A percentile compares a stretch with the other conserved stretches of the same genome.
phyloP scores from a whole-genome alignment of 176 grass and related monocot genomes.

The Pontederia crassipes region DNA sequence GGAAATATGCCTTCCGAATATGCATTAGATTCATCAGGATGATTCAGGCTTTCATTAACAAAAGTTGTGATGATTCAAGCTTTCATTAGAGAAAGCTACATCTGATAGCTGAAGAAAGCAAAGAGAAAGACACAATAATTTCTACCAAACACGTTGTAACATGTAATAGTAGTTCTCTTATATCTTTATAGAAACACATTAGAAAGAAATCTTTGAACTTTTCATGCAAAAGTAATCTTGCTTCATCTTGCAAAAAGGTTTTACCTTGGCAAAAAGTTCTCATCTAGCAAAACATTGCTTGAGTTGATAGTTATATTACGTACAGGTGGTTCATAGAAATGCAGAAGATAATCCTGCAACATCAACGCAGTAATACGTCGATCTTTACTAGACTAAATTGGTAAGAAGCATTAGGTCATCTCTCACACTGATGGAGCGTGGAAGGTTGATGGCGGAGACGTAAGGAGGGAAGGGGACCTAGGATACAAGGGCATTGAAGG shows the following conservation, averaged over 20 bases:
- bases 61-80: no score
- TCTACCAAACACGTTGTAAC: no score
- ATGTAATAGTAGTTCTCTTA: not conserved
- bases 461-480: no score
- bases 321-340: constrained; percentile 76
- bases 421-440: no score
- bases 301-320: constrained; percentile 64
- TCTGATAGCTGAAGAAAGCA: constrained; percentile 51
- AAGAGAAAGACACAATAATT: not conserved
- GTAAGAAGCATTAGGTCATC: not conserved
- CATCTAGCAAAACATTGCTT: constrained; percentile 56
- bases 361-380: not conserved
- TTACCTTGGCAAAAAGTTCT: constrained; percentile 66
- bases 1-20: constrained; percentile 31
- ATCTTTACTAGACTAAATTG: not conserved
- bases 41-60: no score
- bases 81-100: constrained; percentile 28
- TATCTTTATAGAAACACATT: not conserved
- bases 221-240: not conserved
- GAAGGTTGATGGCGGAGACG: no score
- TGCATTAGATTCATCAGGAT: constrained; percentile 5
- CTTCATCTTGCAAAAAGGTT: not conserved
- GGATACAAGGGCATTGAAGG: no score
- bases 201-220: not conserved
- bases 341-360: constrained; percentile 86